A percentile compares a stretch with the other conserved stretches of the same genome.
Evolutionary conservation across 331 rosid species (phyloP).

Genomic region (Dryas integrifolia): DNA sequence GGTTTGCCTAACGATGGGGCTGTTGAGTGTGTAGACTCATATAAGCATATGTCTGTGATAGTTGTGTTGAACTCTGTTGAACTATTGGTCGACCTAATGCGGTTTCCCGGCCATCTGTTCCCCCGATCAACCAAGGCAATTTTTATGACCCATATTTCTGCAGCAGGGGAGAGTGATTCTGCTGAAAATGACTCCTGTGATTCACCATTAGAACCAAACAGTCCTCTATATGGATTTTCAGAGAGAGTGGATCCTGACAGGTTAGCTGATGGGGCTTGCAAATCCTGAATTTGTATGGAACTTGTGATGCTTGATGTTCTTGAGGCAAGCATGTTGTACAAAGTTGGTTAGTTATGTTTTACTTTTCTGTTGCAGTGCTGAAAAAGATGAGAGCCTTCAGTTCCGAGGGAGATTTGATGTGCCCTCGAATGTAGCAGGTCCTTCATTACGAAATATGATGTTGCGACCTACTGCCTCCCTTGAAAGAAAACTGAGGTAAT

Average conservation of each 20-base stretch:
- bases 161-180: slow-evolving; percentile 98
- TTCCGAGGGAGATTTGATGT: slow-evolving; percentile 62
- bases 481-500: slow-evolving; percentile 76
- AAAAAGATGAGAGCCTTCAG: slow-evolving; percentile 78
- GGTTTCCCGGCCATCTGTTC: slow-evolving; percentile 86
- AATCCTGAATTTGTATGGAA: slow-evolving; percentile 15
- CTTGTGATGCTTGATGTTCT: slow-evolving; percentile 3
- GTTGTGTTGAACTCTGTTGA: slow-evolving; percentile 83
- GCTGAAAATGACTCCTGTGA: slow-evolving; percentile 99
- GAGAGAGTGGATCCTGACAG: slow-evolving; percentile 73
- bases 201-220: slow-evolving; percentile 95
- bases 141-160: slow-evolving; percentile 82
- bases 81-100: slow-evolving; percentile 92
- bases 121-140: slow-evolving; percentile 83
- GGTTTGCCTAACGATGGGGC: slow-evolving; percentile 89
- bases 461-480: slow-evolving; percentile 55
- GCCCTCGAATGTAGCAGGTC: slow-evolving; percentile 58
- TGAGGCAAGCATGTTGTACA: slow-evolving; percentile 1
- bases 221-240: slow-evolving; percentile 89
- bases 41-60: slow-evolving; percentile 87
- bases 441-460: slow-evolving; percentile 75
- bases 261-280: slow-evolving; percentile 34
- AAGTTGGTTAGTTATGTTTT: slow-evolving; percentile 28
- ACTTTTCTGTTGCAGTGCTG: slow-evolving; percentile 45
- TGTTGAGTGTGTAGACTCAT: slow-evolving; percentile 72